These are phyloP conservation scores for Tremellales sp. DNA, from an alignment of 1,284 basidiomycete genomes.

Conservation along the genomic window DNA sequence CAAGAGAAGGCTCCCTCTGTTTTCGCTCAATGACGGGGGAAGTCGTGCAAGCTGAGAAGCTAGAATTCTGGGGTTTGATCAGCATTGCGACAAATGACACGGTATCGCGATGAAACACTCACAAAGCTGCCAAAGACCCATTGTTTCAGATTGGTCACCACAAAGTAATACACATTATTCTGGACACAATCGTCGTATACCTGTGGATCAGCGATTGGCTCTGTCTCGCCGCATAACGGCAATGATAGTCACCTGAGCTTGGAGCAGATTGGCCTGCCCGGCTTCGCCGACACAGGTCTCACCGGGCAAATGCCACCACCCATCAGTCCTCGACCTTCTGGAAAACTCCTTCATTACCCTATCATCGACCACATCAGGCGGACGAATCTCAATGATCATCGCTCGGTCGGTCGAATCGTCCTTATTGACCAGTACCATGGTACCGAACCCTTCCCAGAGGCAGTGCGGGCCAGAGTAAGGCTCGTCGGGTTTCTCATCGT, in stretches of 20 bases:
- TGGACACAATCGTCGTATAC: conserved; percentile 42
- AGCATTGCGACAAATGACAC: neutral
- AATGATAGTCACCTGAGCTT: conserved; percentile 29
- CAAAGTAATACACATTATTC: conserved; percentile 41
- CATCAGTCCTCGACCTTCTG: conserved; percentile 13
- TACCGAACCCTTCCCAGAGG: conserved; percentile 40
- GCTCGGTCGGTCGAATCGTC: conserved; percentile 25
- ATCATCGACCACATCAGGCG: conserved; percentile 32
- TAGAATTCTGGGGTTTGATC: conserved; percentile 23
- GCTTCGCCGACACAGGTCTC: conserved; percentile 30
- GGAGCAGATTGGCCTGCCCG: conserved; percentile 41
- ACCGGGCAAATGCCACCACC: conserved; percentile 31
- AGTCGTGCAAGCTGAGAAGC: conserved; percentile 29
- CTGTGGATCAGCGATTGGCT: conserved; percentile 10
- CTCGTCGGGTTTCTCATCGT: neutral
- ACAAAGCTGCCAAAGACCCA: conserved; percentile 48
- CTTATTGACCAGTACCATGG: conserved; percentile 37
- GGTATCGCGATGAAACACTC: conserved; percentile 11
- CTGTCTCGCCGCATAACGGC: neutral
- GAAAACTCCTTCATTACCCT: conserved; percentile 36
- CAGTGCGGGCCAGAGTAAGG: conserved; percentile 8
- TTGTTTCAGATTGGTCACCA: conserved; percentile 40
- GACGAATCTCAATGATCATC: conserved; percentile 34
- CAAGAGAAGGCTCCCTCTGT: conserved; percentile 30
- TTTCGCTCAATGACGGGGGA: conserved; percentile 33